Base-by-base conservation (phyloP, 2,329 filamentous ascomycete species). In the Coniella lustricola region DNA sequence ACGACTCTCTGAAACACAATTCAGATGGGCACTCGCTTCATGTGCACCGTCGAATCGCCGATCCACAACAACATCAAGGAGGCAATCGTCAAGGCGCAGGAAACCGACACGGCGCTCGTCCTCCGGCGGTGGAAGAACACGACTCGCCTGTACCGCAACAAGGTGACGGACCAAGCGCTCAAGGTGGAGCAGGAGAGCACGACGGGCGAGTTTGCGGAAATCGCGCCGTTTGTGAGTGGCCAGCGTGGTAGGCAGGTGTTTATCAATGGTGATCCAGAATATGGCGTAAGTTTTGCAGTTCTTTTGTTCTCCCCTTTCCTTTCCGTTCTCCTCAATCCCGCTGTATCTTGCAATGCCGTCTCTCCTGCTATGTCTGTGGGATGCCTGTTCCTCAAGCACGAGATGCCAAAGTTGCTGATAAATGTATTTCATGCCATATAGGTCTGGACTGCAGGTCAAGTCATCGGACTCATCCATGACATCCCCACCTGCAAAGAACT, bases 371-470 rank as follows among this genome's bases (percentile, higher is more conserved):
- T 17, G 18, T 17, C n/a, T n/a, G n/a, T n/a, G n/a, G n/a, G n/a
- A n/a, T n/a, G n/a, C n/a, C n/a, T n/a, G n/a, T n/a, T n/a, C n/a
- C n/a, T n/a, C n/a, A n/a, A n/a, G n/a, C n/a, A n/a, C n/a, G n/a
- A n/a, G n/a, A n/a, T n/a, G n/a, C n/a, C n/a, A n/a, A n/a, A n/a
- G 25, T 29, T 29, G 10, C 25, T 29, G 25, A 29, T 10, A 29
- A 5, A 29, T 29, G 10, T 29, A 10, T 29, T 29, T 5, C 10
- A 5, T 29, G 25, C 10, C 55, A 46, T 4, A 49, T 59, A 91
- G 86, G 87, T 96, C 34, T 98, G 93, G 93, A 97, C 93, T 17
- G 90, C 91, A 8, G 93, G 93, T 10, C 91, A 96, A 65, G 91
- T 97, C 57, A 95, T 98, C 56, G 87, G 87, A 5, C 65, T 93